A percentile compares a stretch with the other conserved stretches of the same genome.
phyloP scores from a whole-genome alignment of 2,329 filamentous ascomycete genomes.

The Diaporthe amygdali region DNA sequence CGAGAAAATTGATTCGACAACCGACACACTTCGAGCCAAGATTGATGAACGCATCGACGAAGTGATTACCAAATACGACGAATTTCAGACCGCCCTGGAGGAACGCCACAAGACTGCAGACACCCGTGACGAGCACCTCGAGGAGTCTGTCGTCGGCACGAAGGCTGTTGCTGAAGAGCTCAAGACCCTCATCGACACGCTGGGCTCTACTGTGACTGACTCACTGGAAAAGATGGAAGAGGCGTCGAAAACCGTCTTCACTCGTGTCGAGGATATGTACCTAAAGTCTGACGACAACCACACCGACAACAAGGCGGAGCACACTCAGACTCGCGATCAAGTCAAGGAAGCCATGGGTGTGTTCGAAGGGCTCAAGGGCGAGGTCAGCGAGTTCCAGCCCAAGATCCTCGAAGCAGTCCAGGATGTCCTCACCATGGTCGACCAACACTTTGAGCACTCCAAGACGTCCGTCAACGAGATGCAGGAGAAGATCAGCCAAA shows the following conservation, averaged over 20 bases:
- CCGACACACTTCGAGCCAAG: conserved; percentile 58
- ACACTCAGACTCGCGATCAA: conserved; percentile 82
- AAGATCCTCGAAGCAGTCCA: conserved; percentile 86
- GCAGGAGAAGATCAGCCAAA: conserved; percentile 62
- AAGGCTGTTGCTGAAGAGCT: conserved; percentile 87
- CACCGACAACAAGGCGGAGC: conserved; percentile 75
- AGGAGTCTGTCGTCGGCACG: conserved; percentile 75
- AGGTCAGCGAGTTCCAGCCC: conserved; percentile 83
- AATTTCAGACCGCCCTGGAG: conserved; percentile 76
- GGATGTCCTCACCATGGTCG: conserved; percentile 82
- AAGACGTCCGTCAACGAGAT: conserved; percentile 66
- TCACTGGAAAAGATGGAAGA: conserved; percentile 86
- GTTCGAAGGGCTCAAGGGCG: conserved; percentile 77
- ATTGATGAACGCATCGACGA: conserved; percentile 73
- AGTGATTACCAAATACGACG: conserved; percentile 86
- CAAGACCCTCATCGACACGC: conserved; percentile 82
- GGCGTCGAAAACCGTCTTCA: conserved; percentile 86
- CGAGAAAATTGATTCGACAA: conserved; percentile 71
- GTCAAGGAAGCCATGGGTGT: conserved; percentile 75
- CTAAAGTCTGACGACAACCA: conserved; percentile 78
- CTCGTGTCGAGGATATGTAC: conserved; percentile 79
- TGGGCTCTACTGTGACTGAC: conserved; percentile 80
- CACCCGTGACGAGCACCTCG: conserved; percentile 73
- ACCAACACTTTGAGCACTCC: conserved; percentile 87
- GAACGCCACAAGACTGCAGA: conserved; percentile 76